These are phyloP conservation scores for Dendryphion nanum DNA, from an alignment of 2,329 filamentous ascomycete genomes.

Conservation along the genomic window DNA sequence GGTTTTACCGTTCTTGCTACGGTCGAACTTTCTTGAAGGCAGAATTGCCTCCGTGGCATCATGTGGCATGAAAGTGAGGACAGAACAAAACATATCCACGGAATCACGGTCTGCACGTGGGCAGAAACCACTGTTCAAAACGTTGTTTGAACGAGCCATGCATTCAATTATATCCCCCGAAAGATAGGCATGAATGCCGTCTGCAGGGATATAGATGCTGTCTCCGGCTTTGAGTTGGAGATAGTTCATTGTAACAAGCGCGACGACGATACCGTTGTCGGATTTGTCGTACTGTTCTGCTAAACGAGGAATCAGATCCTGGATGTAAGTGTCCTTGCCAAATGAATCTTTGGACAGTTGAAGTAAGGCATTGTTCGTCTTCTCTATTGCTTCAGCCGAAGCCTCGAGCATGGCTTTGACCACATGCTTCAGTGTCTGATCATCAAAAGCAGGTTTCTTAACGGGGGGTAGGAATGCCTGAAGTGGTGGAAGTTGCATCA, in stretches of 20 bases:
- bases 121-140: slow-evolving; percentile 73
- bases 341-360: slow-evolving; percentile 50
- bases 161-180: slow-evolving; percentile 74
- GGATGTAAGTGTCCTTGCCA: slow-evolving; percentile 57
- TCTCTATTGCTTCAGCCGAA: slow-evolving; percentile 52
- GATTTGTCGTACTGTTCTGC: slow-evolving; percentile 60
- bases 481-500: slow-evolving; percentile 58
- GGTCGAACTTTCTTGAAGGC: slow-evolving; percentile 47
- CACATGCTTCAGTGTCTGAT: slow-evolving; percentile 58
- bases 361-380: slow-evolving; percentile 54
- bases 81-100: slow-evolving; percentile 61
- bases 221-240: slow-evolving; percentile 64
- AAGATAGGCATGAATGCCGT: slow-evolving; percentile 73
- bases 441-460: slow-evolving; percentile 49
- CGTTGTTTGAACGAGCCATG: slow-evolving; percentile 74
- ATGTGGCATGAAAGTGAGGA: slow-evolving; percentile 65
- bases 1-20: slow-evolving; percentile 60
- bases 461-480: slow-evolving; percentile 52
- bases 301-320: slow-evolving; percentile 63
- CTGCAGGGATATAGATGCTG: slow-evolving; percentile 68
- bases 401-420: slow-evolving; percentile 57
- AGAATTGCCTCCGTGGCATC: slow-evolving; percentile 57
- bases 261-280: slow-evolving; percentile 69
- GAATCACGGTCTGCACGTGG: slow-evolving; percentile 63
- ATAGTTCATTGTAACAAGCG: slow-evolving; percentile 73